These are phyloP conservation scores for Tilletiopsis washingtonensis DNA, from an alignment of 1,284 basidiomycete genomes.

Conservation along the genomic window DNA sequence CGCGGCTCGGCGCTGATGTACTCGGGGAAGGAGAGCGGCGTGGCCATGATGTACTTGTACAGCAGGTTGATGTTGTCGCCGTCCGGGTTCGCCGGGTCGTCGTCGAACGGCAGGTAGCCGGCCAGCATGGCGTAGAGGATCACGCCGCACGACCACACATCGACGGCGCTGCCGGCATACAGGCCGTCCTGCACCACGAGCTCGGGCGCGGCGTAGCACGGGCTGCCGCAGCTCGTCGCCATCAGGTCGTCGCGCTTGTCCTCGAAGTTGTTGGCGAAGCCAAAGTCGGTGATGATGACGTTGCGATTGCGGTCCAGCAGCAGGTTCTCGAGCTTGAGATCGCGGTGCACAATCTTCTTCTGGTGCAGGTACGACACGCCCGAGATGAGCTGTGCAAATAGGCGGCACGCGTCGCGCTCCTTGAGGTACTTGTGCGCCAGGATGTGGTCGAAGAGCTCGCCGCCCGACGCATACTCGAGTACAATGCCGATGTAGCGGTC, in stretches of 20 bases:
- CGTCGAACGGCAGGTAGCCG: constrained; percentile 98
- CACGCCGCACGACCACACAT: constrained; percentile 98
- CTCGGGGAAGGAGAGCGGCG: constrained; percentile 45
- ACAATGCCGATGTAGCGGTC: constrained; percentile 99
- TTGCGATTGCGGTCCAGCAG: constrained; percentile 94
- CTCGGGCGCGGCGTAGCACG: constrained; percentile 97
- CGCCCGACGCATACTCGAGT: constrained; percentile 94
- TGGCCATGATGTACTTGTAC: constrained; percentile 89
- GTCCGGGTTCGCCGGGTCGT: constrained; percentile 96
- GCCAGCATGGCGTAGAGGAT: constrained; percentile 99
- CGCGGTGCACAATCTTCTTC: constrained; percentile 98
- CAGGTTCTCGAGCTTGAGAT: constrained; percentile 97
- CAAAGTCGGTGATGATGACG: constrained; percentile 99
- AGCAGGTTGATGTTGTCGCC: constrained; percentile 99
- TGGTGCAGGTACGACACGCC: constrained; percentile 98
- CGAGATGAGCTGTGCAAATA: constrained; percentile 96
- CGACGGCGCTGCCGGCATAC: constrained; percentile 96
- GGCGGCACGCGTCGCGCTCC: constrained; percentile 86
- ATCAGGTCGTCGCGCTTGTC: constrained; percentile 74
- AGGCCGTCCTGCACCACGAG: constrained; percentile 97
- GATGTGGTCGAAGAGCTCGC: constrained; percentile 98
- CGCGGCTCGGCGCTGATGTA: constrained; percentile 44
- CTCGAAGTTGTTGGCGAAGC: constrained; percentile 95
- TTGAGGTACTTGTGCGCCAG: constrained; percentile 93
- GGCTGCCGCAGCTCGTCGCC: constrained; percentile 95